These are phyloP conservation scores for Ochromonas danica DNA, from an alignment of 108 stramenopile species.

Conservation along the genomic window DNA sequence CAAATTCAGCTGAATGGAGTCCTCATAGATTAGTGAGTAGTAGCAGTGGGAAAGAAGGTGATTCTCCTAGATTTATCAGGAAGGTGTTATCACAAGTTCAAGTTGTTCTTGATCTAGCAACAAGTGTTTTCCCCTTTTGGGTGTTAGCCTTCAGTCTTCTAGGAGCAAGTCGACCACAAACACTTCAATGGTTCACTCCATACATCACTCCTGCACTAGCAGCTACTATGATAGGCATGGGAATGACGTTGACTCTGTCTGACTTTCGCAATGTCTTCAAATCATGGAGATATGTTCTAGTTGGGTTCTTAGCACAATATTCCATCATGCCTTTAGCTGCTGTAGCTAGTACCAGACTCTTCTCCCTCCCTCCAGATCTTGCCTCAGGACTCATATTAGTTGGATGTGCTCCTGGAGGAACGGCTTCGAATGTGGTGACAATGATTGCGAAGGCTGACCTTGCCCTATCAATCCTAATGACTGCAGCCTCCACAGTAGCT, in stretches of 20 bases:
- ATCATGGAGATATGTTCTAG: slow-evolving; percentile 62
- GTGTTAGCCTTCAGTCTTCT: slow-evolving; percentile 44
- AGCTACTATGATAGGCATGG: slow-evolving; percentile 74
- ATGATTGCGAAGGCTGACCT: slow-evolving; percentile 92
- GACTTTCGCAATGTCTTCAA: slow-evolving; percentile 72
- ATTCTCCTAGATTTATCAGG: no score
- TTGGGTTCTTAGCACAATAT: slow-evolving; percentile 82
- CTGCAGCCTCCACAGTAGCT: slow-evolving; percentile 77
- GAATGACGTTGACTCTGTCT: slow-evolving; percentile 79
- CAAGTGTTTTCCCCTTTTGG: slow-evolving; percentile 44
- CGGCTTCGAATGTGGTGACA: slow-evolving; percentile 84
- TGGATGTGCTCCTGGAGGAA: slow-evolving; percentile 86
- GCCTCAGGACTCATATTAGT: slow-evolving; percentile 71
- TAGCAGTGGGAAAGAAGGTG: no score
- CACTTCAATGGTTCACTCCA: slow-evolving; percentile 40
- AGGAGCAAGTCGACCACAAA: slow-evolving; percentile 33
- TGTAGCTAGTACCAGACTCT: slow-evolving; percentile 62
- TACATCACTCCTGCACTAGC: slow-evolving; percentile 44
- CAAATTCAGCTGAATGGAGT: no score
- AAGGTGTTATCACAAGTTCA: no score
- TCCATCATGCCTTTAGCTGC: slow-evolving; percentile 79
- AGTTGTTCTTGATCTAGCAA: neutral
- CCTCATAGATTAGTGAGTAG: no score
- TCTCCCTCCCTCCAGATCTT: slow-evolving; percentile 61
- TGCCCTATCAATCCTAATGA: slow-evolving; percentile 78